Evolutionary conservation across 108 stramenopile genomes (phyloP).

Genomic region (Schizochytrium sp.): DNA sequence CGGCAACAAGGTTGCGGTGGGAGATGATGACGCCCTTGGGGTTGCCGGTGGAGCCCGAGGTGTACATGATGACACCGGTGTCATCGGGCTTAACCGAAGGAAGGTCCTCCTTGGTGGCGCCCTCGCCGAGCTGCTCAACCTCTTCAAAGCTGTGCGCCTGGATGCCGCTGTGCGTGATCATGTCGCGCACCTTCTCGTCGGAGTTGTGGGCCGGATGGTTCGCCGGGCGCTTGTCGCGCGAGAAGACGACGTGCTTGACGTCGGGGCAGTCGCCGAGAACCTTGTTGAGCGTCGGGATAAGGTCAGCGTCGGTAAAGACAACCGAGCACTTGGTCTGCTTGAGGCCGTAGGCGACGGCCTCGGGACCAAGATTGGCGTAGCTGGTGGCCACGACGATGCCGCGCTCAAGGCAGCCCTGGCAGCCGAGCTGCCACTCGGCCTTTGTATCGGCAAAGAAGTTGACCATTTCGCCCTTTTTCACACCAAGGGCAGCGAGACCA

Average conservation of each 20-base stretch:
- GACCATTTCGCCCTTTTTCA: not conserved
- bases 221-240: not conserved
- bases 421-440: constrained; percentile 75
- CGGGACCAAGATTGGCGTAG: constrained; percentile 80
- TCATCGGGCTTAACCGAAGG: constrained; percentile 55
- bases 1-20: constrained; percentile 72
- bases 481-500: not conserved
- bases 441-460: constrained; percentile 77
- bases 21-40: constrained; percentile 93
- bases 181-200: not conserved
- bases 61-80: constrained; percentile 91
- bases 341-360: constrained; percentile 74
- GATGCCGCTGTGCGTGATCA: not conserved
- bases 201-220: not conserved
- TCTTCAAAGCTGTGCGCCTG: not conserved
- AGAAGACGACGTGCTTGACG: not conserved
- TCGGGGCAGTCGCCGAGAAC: constrained; percentile 24
- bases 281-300: constrained; percentile 44
- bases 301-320: constrained; percentile 67
- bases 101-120: not conserved
- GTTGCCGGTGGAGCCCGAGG: constrained; percentile 75
- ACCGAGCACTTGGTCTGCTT: constrained; percentile 64
- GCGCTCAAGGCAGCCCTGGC: constrained; percentile 67
- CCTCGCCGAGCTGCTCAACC: not conserved
- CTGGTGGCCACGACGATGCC: constrained; percentile 70